These are phyloP conservation scores for Dalbergia cochinchinensis DNA, from an alignment of 306 rosid genomes.

Conservation along the genomic window DNA sequence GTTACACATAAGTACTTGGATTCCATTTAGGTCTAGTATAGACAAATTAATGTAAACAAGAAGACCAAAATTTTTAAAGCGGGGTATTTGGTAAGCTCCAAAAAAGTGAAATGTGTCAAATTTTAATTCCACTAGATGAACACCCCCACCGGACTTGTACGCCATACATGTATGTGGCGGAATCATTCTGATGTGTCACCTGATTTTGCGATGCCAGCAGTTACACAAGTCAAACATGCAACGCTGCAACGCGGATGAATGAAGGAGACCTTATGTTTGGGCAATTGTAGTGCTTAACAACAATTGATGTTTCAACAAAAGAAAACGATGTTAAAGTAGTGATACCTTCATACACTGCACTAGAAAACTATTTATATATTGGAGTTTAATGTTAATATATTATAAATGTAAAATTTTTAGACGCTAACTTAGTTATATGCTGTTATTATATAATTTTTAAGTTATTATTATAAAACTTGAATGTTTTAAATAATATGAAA, in stretches of 20 bases:
- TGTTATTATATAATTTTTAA: no score
- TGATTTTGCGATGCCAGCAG: background rate
- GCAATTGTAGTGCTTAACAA: background rate
- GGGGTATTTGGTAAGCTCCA: background rate
- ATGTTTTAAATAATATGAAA: no score
- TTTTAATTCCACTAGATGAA: background rate
- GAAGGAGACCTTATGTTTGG: background rate
- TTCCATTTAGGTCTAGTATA: no score
- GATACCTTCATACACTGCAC: background rate
- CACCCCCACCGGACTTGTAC: background rate
- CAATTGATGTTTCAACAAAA: background rate
- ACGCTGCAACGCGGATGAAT: background rate
- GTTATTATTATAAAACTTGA: no score
- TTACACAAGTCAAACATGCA: slow-evolving; percentile 14
- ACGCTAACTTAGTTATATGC: no score
- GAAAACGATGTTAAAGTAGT: background rate
- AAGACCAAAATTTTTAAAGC: background rate
- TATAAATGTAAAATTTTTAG: no score
- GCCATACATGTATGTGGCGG: background rate
- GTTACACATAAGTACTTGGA: no score
- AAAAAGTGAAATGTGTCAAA: background rate
- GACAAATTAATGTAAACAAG: background rate
- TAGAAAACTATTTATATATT: no score
- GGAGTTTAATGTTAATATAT: no score
- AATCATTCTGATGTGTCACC: background rate